A percentile compares a stretch with the other conserved stretches of the same genome.
Conservation (phyloP, 192 early-diverging fungal species). For the Coemansia sp. region DNA sequence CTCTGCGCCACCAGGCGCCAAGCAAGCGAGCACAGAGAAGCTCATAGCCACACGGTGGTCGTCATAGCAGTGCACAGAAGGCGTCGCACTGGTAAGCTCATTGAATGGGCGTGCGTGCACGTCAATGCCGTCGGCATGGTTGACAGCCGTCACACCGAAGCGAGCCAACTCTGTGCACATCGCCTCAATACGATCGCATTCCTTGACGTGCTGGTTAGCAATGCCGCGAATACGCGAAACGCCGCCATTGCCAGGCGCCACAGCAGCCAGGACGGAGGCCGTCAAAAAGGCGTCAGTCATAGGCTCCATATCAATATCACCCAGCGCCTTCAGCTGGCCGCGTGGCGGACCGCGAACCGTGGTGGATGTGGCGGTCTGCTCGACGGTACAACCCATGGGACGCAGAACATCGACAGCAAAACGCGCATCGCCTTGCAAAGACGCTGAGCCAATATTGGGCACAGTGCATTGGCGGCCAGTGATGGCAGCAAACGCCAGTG, state of each 20-base stretch:
- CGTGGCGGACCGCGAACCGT: constrained; percentile 83
- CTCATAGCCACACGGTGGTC: constrained; percentile 99
- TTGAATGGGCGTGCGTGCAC: constrained; percentile 65
- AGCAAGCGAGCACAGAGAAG: constrained; percentile 80
- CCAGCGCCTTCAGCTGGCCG: constrained; percentile 67
- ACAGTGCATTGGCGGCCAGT: constrained; percentile 86
- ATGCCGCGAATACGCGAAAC: constrained; percentile 90
- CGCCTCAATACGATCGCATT: constrained; percentile 95
- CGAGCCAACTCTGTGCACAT: constrained; percentile 91
- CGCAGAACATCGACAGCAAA: constrained; percentile 88
- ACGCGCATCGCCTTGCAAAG: constrained; percentile 88
- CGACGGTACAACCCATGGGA: constrained; percentile 90
- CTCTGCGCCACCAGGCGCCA: constrained; percentile 67
- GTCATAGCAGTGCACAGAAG: constrained; percentile 88
- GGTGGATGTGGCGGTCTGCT: constrained; percentile 84
- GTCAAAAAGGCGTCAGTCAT: constrained; percentile 99
- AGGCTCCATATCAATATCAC: constrained; percentile 91
- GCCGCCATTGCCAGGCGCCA: constrained; percentile 62
- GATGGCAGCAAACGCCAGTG: constrained; percentile 93
- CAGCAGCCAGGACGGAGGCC: constrained; percentile 87
- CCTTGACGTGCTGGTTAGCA: constrained; percentile 97
- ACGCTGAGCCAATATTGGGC: constrained; percentile 88
- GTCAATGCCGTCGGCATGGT: constrained; percentile 89
- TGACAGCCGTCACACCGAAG: constrained; percentile 81
- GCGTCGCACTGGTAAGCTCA: constrained; percentile 54